phyloP scores from a whole-genome alignment of 2,329 filamentous ascomycete genomes.

The Sporothrix brasiliensis region DNA sequence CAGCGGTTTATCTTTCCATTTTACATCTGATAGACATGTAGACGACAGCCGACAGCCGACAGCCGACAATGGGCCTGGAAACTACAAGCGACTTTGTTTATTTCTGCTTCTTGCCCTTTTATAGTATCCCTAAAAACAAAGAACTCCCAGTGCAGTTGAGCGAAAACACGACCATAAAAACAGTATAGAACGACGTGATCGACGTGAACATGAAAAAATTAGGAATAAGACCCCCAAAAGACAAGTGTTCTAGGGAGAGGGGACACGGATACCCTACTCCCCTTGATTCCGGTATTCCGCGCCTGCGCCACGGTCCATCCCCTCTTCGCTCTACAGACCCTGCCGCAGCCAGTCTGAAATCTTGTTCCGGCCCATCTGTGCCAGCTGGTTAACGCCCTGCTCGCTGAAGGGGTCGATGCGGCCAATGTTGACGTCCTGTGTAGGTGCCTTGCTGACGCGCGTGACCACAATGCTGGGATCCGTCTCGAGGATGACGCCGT shows the following conservation, averaged over 20 bases:
- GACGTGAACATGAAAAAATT: neutral
- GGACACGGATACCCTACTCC: neutral
- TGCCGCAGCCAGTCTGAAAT: slow-evolving; percentile 88
- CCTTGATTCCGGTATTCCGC: neutral
- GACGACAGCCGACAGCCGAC: slow-evolving; percentile 34
- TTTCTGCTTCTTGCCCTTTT: slow-evolving; percentile 16
- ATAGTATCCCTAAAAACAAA: slow-evolving; percentile 7
- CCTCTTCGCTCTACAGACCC: slow-evolving; percentile 59
- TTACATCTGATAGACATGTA: slow-evolving; percentile 12
- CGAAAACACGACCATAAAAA: neutral
- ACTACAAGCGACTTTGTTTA: neutral
- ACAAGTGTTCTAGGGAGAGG: neutral
- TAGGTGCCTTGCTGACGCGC: slow-evolving; percentile 87
- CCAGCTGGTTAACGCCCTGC: slow-evolving; percentile 90
- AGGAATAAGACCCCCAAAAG: slow-evolving; percentile 7
- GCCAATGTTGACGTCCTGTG: slow-evolving; percentile 88
- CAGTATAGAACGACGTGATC: slow-evolving; percentile 6
- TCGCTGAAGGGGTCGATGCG: slow-evolving; percentile 88
- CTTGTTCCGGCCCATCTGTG: slow-evolving; percentile 91
- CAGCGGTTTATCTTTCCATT: neutral
- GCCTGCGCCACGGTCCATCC: slow-evolving; percentile 24
- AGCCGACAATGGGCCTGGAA: slow-evolving; percentile 29
- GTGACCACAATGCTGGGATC: slow-evolving; percentile 93
- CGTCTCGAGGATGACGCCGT: slow-evolving; percentile 95
- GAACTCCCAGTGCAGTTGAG: slow-evolving; percentile 23